These are phyloP conservation scores for Coniophora puteana DNA, from an alignment of 1,284 basidiomycete genomes.

Conservation along the genomic window DNA sequence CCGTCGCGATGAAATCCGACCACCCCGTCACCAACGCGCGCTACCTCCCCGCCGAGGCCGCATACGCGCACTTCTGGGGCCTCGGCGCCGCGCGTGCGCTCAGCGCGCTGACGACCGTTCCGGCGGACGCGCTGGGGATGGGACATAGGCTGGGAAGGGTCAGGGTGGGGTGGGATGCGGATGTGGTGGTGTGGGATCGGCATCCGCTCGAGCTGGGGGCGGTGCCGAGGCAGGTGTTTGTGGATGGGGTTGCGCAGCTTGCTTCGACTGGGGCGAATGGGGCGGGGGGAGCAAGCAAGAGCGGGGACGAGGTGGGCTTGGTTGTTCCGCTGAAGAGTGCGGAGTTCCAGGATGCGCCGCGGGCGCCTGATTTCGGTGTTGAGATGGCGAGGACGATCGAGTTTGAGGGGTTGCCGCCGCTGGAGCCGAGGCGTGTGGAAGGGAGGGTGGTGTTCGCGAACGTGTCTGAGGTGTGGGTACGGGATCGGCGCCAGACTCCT, in stretches of 20 bases:
- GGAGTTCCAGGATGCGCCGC: constrained; percentile 29
- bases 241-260: constrained; percentile 64
- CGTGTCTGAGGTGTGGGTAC: constrained; percentile 6
- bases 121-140: constrained; percentile 56
- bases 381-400: constrained; percentile 49
- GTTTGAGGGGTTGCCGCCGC: constrained; percentile 65
- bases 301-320: too few relatives aligned
- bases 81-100: constrained; percentile 41
- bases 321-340: constrained; percentile 28
- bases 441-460: constrained; percentile 15
- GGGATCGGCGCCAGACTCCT: too few relatives aligned
- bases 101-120: constrained; percentile 51
- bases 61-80: constrained; percentile 59
- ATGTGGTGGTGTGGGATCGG: constrained; percentile 43
- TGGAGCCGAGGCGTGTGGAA: constrained; percentile 33
- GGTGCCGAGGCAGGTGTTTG: constrained; percentile 61
- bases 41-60: constrained; percentile 62
- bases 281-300: too few relatives aligned
- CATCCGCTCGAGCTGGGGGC: constrained; percentile 52
- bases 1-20: constrained; percentile 54
- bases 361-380: constrained; percentile 55
- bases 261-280: constrained; percentile 31
- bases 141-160: constrained; percentile 63
- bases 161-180: constrained; percentile 24
- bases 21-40: constrained; percentile 53